Evolutionary conservation across 495 filamentous ascomycete species (phyloP), one percentile per base, ranked within the genome.

Genomic region (Aspergillus hancockii): DNA sequence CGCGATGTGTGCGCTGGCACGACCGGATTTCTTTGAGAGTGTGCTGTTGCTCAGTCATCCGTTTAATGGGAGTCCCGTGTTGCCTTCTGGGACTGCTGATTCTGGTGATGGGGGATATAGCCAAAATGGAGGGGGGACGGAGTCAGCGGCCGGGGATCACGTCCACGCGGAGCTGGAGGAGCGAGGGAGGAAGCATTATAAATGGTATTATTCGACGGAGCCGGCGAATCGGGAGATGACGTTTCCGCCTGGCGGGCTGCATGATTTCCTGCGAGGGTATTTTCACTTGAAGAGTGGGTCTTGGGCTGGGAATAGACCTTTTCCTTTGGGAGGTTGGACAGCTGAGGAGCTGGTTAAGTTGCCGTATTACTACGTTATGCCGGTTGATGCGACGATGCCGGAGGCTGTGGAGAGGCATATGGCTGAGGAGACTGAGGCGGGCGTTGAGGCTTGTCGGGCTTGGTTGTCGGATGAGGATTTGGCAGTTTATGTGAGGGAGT

Each of bases 331-430:
- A 21, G 74, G 60, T 8, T 88, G 86, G 85, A 74, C 69, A 19
- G 85, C 85, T 2, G 64, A 64, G 16, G 79, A 85, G 41, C 62
- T 90, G 13, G 77, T 75, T 7, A 75, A 77, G 55, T 75, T 90
- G 75, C 88, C 87, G 16, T 76, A 81, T 38, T 89, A 89, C 68
- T 89, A 90, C 69, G 80, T 89, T 50, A 89, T 90, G 88, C 81
- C 76, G 2, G 63, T 80, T 3, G 63, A 82, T 22, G 67, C 71
- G 40, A 79, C 77, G 0, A 89, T 90, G 84, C 82, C 83, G 0
- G 71, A 81, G 38, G 74, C 76, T 0, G 78, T 90, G 16, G 76
- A 73, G 0, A 46, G 61, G 7, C 69, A 77, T 54, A 88, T 90
- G 85, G 57, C 57, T 0, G 66, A 62, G 34, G 85, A 88, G 64